Base-by-base conservation (phyloP, 148 eudicot species). In the Chenopodium album region DNA sequence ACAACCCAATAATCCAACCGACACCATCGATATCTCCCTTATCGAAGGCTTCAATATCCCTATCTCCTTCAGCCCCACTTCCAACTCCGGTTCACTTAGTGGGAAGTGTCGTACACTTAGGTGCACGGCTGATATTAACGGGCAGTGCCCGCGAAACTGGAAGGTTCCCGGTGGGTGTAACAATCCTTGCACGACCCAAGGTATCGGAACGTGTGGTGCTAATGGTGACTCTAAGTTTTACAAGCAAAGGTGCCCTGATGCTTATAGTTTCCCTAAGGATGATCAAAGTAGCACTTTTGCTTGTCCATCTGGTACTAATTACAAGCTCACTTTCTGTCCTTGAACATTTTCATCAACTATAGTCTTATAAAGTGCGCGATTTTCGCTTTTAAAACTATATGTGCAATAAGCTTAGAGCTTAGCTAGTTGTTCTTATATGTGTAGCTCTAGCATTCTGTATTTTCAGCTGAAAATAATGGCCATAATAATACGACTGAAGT, bases 41-140 rank as follows among this genome's bases (percentile, higher is more conserved):
- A 84, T 91, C 26, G 90, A 89, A 4, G 92, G 91, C 13, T 87
- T 90, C 82, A 88, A 89, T 29, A 75, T 90, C 37, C 90, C 89
- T 0, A 82, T 90, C 78, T 80, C 66, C 3, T 87, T 92, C 22
- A 81, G 75, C 28, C 91, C 94, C 2, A 75, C 70, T 17, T n/a
- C 82, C 0, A 70, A 56, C 48, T 34, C 68, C 63, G 72, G 23
- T 37, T 32, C 66, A 3, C 52, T 73, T 2, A 32, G 8, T 11
- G 11, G 11, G 9, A 74, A 48, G 20, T 84, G 86, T 16, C 79
- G 76, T 1, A 47, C 28, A 4, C n/a, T 77, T 16, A 63, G 75
- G 4, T 84, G 89, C 73, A 72, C 67, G 0, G 82, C 78, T 0
- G 83, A 91, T 47, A 74, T 89, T 1, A 84, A 73, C 22, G 84